Evolutionary conservation across 2,329 filamentous ascomycete genomes (phyloP).

Genomic region (Aspergillus tanneri): DNA sequence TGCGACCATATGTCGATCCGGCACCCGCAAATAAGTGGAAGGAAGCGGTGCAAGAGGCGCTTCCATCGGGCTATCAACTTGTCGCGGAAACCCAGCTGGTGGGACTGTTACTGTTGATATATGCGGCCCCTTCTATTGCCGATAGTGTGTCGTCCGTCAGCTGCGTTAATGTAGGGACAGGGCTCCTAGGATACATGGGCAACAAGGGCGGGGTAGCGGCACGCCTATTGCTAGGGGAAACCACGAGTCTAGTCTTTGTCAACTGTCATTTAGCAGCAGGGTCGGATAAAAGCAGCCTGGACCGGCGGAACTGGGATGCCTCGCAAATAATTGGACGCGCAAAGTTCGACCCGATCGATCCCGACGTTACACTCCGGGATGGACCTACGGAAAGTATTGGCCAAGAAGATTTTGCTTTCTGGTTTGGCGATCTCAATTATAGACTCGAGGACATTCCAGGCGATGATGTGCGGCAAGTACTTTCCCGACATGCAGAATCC

Average conservation of each 20-base stretch:
- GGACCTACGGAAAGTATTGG: slow-evolving; percentile 64
- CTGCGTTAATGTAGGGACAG: slow-evolving; percentile 80
- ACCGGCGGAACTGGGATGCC: slow-evolving; percentile 87
- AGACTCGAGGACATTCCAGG: slow-evolving; percentile 83
- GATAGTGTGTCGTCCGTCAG: slow-evolving; percentile 77
- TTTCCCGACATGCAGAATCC: slow-evolving; percentile 78
- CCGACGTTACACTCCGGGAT: slow-evolving; percentile 62
- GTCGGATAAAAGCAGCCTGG: slow-evolving; percentile 70
- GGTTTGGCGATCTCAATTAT: slow-evolving; percentile 96
- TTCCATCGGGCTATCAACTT: slow-evolving; percentile 75
- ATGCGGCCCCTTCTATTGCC: slow-evolving; percentile 74
- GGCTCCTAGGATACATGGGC: slow-evolving; percentile 86
- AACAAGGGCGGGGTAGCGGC: slow-evolving; percentile 91
- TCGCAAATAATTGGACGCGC: slow-evolving; percentile 73
- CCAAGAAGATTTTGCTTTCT: slow-evolving; percentile 91
- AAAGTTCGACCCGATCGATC: slow-evolving; percentile 72
- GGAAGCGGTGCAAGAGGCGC: slow-evolving; percentile 66
- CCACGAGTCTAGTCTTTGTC: slow-evolving; percentile 82
- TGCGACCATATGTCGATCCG: slow-evolving; percentile 73
- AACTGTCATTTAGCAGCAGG: slow-evolving; percentile 92
- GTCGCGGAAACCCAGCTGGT: slow-evolving; percentile 82
- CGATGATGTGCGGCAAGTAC: slow-evolving; percentile 80
- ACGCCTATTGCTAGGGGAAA: slow-evolving; percentile 81
- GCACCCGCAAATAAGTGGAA: slow-evolving; percentile 76
- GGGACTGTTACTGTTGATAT: slow-evolving; percentile 79